Evolutionary conservation across 768 basidiomycete species (phyloP).

Genomic region (Gloeopeniophorella convolvens): DNA sequence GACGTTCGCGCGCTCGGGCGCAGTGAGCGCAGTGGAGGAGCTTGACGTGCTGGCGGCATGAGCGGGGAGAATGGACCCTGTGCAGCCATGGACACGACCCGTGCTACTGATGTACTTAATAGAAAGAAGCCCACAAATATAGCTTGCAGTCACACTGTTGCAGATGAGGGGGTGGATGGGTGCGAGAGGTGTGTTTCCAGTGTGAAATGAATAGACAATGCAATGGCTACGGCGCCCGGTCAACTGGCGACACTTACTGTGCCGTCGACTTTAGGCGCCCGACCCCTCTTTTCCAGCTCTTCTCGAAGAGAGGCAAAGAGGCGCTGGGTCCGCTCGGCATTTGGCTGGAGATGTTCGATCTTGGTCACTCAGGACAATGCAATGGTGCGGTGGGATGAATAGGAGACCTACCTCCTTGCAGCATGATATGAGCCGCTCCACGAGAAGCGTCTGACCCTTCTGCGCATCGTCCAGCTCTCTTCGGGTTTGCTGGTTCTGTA

Average conservation of each 20-base stretch:
- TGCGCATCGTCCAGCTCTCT: constrained; percentile 79
- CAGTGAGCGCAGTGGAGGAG: constrained; percentile 59
- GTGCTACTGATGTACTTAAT: too few species aligned
- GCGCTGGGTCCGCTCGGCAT: constrained; percentile 76
- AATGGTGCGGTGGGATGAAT: constrained; percentile 1
- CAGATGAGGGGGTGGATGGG: not conserved
- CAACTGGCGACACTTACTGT: constrained; percentile 7
- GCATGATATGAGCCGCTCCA: constrained; percentile 78
- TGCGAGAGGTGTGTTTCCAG: not conserved
- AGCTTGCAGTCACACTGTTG: too few species aligned
- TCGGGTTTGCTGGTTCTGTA: constrained; percentile 58
- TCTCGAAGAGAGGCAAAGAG: constrained; percentile 75
- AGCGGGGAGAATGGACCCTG: not conserved
- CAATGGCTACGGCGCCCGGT: not conserved
- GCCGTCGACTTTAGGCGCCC: constrained; percentile 22
- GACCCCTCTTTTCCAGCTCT: constrained; percentile 68
- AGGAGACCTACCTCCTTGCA: constrained; percentile 66
- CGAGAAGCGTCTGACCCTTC: constrained; percentile 68
- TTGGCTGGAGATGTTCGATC: constrained; percentile 44
- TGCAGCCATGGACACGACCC: not conserved
- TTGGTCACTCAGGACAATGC: constrained; percentile 16
- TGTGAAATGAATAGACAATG: constrained; percentile 8
- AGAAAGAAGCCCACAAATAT: too few species aligned
- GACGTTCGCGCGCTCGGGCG: constrained; percentile 68
- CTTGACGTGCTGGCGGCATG: constrained; percentile 56